Conservation (phyloP, 2,329 filamentous ascomycete genomes). For the Trichoderma afroharzianum region DNA sequence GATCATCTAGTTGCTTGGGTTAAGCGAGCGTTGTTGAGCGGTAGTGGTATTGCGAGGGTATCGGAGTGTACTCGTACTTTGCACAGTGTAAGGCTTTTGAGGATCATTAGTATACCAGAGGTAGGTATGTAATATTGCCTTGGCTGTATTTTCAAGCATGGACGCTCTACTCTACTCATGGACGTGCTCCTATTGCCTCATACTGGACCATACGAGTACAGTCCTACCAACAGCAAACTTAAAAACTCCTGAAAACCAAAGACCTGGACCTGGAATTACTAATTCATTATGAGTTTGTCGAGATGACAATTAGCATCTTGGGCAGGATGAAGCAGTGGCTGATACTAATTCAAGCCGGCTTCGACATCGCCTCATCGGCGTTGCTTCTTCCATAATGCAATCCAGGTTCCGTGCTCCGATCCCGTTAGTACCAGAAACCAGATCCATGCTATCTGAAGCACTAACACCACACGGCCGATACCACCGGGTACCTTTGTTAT, state of each 20-base stretch:
- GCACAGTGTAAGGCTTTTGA: neutral
- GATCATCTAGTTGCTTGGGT: neutral
- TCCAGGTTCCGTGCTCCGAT: neutral
- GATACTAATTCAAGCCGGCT: neutral
- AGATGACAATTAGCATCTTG: neutral
- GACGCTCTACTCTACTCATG: neutral
- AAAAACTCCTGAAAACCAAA: neutral
- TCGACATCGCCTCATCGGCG: neutral
- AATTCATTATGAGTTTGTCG: neutral
- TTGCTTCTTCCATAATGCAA: neutral
- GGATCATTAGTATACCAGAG: neutral
- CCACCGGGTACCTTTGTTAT: neutral
- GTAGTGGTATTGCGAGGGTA: neutral
- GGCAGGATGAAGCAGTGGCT: neutral
- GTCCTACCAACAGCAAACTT: neutral
- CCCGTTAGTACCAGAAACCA: neutral
- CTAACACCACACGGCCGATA: neutral
- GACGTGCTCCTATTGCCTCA: neutral
- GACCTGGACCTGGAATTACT: neutral
- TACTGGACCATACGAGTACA: neutral
- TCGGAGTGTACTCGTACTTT: neutral
- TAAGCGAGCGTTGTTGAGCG: conserved; percentile 3
- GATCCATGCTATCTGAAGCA: neutral
- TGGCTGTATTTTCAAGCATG: neutral
- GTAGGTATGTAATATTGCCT: neutral